Conservation (phyloP, 306 rosid species). For the Oemleria cerasiformis region DNA sequence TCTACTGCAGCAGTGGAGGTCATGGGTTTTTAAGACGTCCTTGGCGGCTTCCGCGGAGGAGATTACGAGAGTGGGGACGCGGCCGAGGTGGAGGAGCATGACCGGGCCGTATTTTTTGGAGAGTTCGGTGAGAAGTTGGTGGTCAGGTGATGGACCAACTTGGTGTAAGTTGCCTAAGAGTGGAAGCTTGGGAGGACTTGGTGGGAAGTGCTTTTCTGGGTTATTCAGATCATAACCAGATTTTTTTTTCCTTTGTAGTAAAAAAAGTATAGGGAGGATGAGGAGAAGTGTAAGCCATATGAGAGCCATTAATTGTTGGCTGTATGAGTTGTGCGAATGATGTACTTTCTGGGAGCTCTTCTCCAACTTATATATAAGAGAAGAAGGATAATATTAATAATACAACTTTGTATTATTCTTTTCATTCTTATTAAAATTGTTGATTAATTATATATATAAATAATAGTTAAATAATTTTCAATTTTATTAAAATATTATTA, state of each 20-base stretch:
- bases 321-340: no score
- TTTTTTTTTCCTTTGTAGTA: neutral
- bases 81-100: neutral
- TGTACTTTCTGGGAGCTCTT: no score
- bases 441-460: no score
- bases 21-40: slow-evolving; percentile 16
- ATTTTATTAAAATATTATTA: no score
- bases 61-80: neutral
- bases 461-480: no score
- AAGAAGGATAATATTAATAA: no score
- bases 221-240: neutral
- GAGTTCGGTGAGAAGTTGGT: slow-evolving; percentile 12
- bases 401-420: no score
- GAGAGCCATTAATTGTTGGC: neutral
- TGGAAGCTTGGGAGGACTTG: neutral
- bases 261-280: neutral
- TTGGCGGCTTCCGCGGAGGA: slow-evolving; percentile 27
- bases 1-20: slow-evolving; percentile 31
- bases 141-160: slow-evolving; percentile 23
- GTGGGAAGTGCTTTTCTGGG: slow-evolving; percentile 9
- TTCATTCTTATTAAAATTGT: no score
- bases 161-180: slow-evolving; percentile 40
- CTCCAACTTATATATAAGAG: no score
- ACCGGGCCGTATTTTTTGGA: slow-evolving; percentile 30
- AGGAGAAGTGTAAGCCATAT: slow-evolving; percentile 14